Percentiles rank a stretch among this genome's conserved stretches.
Evolutionary conservation across 148 eudicot species (phyloP).

Genomic region (Cornus suecica): DNA sequence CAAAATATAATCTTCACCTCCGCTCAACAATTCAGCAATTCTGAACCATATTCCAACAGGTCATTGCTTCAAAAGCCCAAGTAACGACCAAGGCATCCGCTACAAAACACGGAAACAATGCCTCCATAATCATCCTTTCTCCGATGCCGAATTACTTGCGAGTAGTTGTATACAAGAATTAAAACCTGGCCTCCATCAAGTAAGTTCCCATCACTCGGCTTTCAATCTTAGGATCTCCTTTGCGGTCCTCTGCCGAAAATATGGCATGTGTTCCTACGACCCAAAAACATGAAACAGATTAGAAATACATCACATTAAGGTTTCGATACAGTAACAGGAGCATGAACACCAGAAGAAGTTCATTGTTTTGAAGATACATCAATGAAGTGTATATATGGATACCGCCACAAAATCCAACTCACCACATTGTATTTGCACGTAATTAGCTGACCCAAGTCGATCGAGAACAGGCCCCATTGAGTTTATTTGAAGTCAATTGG

Average conservation of each 20-base stretch:
- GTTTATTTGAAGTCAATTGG: background rate
- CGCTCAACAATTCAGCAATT: background rate
- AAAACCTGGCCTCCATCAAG: background rate
- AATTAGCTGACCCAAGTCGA: background rate
- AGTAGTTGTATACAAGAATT: background rate
- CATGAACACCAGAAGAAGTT: background rate
- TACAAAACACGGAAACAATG: background rate
- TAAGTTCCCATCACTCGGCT: slow-evolving; percentile 49
- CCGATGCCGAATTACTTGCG: background rate
- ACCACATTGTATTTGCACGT: background rate
- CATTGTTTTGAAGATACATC: background rate
- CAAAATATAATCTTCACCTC: background rate
- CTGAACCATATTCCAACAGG: background rate
- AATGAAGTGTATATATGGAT: background rate
- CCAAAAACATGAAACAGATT: too few species aligned
- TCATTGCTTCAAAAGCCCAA: slow-evolving; percentile 1
- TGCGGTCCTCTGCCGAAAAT: slow-evolving; percentile 78
- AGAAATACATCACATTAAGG: background rate
- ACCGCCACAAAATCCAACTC: background rate
- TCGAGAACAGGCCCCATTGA: background rate
- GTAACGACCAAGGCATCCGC: background rate
- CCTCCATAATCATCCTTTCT: background rate
- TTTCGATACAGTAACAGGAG: background rate
- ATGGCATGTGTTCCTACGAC: slow-evolving; percentile 86
- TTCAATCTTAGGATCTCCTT: slow-evolving; percentile 77